Evolutionary conservation across 345 rosid species (phyloP).

Genomic region (Clausena lansium): DNA sequence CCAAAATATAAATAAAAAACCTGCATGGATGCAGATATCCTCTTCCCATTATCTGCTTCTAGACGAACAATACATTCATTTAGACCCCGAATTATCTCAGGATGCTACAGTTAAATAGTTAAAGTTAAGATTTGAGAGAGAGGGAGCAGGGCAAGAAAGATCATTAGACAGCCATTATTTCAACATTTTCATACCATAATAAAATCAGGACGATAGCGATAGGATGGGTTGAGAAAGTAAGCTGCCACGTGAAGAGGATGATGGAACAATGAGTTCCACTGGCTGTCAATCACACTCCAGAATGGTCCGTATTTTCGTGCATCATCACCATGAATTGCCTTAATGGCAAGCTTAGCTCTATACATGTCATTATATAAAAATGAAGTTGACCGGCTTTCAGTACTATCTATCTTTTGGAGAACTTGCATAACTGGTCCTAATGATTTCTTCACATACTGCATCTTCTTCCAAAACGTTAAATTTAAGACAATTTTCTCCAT

Average conservation of each 20-base stretch:
- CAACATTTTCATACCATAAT: constrained; percentile 48
- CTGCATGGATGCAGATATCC: constrained; percentile 88
- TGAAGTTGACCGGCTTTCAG: constrained; percentile 46
- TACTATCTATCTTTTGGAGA: constrained; percentile 46
- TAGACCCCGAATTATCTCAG: constrained; percentile 79
- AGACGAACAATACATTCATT: constrained; percentile 87
- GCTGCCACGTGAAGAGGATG: constrained; percentile 93
- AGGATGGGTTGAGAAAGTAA: constrained; percentile 86
- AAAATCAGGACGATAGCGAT: constrained; percentile 72
- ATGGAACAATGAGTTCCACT: constrained; percentile 68
- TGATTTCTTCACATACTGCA: constrained; percentile 57
- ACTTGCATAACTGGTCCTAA: constrained; percentile 67
- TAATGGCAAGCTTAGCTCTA: constrained; percentile 60
- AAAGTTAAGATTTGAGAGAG: constrained; percentile 11
- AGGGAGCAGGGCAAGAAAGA: neutral
- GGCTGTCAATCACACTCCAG: constrained; percentile 72
- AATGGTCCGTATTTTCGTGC: constrained; percentile 69
- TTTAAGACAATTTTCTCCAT: constrained; percentile 54
- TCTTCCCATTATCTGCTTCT: constrained; percentile 66
- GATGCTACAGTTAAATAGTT: constrained; percentile 43
- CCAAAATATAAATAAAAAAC: constrained; percentile 21
- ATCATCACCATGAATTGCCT: constrained; percentile 59
- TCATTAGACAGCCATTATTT: neutral
- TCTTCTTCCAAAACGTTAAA: constrained; percentile 69
- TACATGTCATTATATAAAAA: constrained; percentile 58